Evolutionary conservation across 352 stramenopile species (phyloP).

Genomic region (Phytophthora idaei): DNA sequence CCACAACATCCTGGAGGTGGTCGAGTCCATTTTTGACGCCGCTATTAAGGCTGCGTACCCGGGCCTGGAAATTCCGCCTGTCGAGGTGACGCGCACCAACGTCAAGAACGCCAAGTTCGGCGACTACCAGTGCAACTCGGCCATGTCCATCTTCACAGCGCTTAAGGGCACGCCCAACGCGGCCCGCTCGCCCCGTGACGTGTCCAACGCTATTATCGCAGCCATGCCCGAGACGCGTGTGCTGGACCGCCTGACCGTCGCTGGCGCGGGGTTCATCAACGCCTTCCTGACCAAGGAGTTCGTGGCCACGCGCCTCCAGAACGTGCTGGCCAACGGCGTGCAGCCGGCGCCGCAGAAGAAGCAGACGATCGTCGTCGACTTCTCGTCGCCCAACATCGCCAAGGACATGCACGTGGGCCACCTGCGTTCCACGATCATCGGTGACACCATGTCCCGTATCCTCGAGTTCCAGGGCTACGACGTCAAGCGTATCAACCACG

Average conservation of each 20-base stretch:
- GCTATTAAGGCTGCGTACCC: conserved; percentile 78
- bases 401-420: conserved; percentile 92
- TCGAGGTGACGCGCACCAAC: conserved; percentile 78
- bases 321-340: conserved; percentile 78
- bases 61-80: conserved; percentile 50
- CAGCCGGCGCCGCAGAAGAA: conserved; percentile 83
- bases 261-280: conserved; percentile 98
- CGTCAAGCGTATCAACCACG: conserved; percentile 86
- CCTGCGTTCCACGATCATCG: conserved; percentile 92
- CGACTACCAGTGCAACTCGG: conserved; percentile 99
- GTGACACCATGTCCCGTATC: conserved; percentile 86
- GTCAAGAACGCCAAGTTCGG: conserved; percentile 85
- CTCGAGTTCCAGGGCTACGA: conserved; percentile 88
- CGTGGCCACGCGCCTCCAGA: conserved; percentile 68
- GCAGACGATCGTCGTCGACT: conserved; percentile 80
- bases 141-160: conserved; percentile 96
- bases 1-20: conserved; percentile 76
- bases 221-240: conserved; percentile 82
- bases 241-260: conserved; percentile 92
- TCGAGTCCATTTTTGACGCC: conserved; percentile 77
- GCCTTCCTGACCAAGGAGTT: conserved; percentile 91
- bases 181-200: conserved; percentile 75
- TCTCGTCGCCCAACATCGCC: conserved; percentile 88
- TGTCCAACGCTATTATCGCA: conserved; percentile 91
- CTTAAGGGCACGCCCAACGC: conserved; percentile 92